Conservation (phyloP, 2,329 filamentous ascomycete species). For the Sclerotinia trifoliorum region DNA sequence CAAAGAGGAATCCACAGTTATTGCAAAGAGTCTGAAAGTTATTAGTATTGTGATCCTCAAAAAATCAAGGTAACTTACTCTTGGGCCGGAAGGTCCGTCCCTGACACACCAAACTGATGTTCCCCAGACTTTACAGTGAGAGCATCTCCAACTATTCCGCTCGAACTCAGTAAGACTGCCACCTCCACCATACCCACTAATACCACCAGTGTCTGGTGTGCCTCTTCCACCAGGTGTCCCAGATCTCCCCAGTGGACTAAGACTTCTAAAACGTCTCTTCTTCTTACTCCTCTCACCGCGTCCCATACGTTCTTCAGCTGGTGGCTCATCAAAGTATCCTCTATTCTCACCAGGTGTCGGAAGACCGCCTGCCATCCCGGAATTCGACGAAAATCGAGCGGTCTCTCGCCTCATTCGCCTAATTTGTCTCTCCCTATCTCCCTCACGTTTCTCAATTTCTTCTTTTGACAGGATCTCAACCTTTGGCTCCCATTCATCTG, state of each 20-base stretch:
- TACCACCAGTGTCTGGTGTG: constrained; percentile 81
- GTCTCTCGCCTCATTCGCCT: constrained; percentile 85
- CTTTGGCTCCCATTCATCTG: constrained; percentile 80
- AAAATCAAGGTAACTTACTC: constrained; percentile 55
- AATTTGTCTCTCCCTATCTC: constrained; percentile 88
- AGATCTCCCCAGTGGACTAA: constrained; percentile 73
- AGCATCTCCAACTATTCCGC: constrained; percentile 80
- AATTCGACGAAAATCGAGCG: constrained; percentile 83
- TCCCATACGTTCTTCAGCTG: constrained; percentile 76
- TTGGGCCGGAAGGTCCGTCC: constrained; percentile 81
- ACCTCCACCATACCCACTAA: constrained; percentile 56
- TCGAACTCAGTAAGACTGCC: constrained; percentile 72
- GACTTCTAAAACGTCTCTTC: constrained; percentile 85
- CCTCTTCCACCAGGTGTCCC: constrained; percentile 69
- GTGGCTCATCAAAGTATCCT: constrained; percentile 51
- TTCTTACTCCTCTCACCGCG: constrained; percentile 92
- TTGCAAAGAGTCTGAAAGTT: constrained; percentile 70
- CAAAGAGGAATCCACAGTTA: constrained; percentile 87
- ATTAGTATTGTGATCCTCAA: constrained; percentile 30
- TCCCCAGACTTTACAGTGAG: constrained; percentile 84
- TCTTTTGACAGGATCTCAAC: constrained; percentile 83
- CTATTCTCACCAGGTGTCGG: constrained; percentile 53
- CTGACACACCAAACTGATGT: constrained; percentile 91
- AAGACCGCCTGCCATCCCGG: constrained; percentile 75
- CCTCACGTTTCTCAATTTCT: constrained; percentile 95